Percentiles rank a stretch among this genome's conserved stretches.
phyloP scores from a whole-genome alignment of 805 yeast genomes.

The Saturnispora galanensis region DNA sequence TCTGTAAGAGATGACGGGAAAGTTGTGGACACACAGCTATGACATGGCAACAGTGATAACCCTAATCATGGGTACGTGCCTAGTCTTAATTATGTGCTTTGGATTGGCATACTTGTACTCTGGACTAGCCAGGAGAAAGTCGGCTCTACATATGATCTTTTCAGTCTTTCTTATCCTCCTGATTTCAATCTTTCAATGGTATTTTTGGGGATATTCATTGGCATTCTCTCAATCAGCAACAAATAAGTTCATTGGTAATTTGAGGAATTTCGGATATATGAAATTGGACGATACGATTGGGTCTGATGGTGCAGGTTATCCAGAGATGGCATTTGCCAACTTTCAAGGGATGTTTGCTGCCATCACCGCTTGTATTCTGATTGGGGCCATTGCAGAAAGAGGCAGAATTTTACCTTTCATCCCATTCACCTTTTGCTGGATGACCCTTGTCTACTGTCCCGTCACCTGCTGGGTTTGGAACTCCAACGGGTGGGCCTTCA shows the following conservation, averaged over 20 bases:
- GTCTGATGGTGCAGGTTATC: conserved; percentile 26
- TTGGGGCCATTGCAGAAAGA: conserved; percentile 90
- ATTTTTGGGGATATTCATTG: conserved; percentile 95
- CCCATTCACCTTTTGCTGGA: conserved; percentile 78
- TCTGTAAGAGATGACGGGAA: neutral
- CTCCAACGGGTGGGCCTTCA: conserved; percentile 83
- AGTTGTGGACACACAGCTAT: conserved; percentile 20
- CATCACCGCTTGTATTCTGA: conserved; percentile 84
- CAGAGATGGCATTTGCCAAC: conserved; percentile 75
- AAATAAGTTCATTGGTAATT: conserved; percentile 81
- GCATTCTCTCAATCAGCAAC: conserved; percentile 76
- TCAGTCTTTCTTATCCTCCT: conserved; percentile 44
- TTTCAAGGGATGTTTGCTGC: conserved; percentile 89
- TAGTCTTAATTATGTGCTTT: conserved; percentile 88
- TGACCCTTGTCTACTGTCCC: conserved; percentile 88
- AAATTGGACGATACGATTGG: conserved; percentile 41
- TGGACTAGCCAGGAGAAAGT: conserved; percentile 82
- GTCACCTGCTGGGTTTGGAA: conserved; percentile 97
- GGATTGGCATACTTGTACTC: conserved; percentile 89
- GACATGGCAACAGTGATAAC: conserved; percentile 40
- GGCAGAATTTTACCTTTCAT: conserved; percentile 81
- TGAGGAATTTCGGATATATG: conserved; percentile 73
- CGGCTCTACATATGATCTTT: conserved; percentile 84
- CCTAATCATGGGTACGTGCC: conserved; percentile 50
- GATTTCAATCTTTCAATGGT: conserved; percentile 76